Conservation (phyloP, 306 rosid genomes). For the Trichosanthes cucumerina region DNA sequence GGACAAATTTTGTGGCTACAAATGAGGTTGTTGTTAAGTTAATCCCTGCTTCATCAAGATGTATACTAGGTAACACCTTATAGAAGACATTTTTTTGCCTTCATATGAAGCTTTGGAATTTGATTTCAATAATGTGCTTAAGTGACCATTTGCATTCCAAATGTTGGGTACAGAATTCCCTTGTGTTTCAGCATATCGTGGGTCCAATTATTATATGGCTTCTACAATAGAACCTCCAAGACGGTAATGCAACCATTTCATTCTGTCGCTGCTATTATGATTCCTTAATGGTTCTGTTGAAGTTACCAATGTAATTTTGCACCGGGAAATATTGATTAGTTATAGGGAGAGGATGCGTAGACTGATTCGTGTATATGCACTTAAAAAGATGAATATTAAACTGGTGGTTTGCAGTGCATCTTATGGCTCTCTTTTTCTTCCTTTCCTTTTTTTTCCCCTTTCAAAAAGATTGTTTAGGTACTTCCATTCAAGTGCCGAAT, state of each 20-base stretch:
- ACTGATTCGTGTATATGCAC: background rate
- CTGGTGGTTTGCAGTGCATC: background rate
- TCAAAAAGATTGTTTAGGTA: conserved; percentile 25
- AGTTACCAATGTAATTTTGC: background rate
- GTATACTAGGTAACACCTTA: conserved; percentile 29
- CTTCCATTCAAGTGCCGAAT: conserved; percentile 49
- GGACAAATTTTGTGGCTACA: conserved; percentile 23
- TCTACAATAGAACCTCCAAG: conserved; percentile 30
- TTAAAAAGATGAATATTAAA: background rate
- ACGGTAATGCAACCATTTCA: conserved; percentile 33
- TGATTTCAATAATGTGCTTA: background rate
- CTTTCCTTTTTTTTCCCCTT: background rate
- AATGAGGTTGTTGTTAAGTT: conserved; percentile 27
- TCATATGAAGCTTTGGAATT: background rate
- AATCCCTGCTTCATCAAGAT: conserved; percentile 30
- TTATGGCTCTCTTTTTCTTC: background rate
- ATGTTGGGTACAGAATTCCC: conserved; percentile 34
- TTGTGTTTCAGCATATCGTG: conserved; percentile 12
- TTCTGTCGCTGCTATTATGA: background rate
- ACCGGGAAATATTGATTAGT: background rate
- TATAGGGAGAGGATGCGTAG: background rate
- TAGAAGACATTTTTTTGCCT: conserved; percentile 7
- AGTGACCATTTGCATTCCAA: conserved; percentile 9
- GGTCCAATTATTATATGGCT: conserved; percentile 19
- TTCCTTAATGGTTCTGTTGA: background rate